Evolutionary conservation across 2,329 filamentous ascomycete species (phyloP).

Genomic region (Didymella pinodella): DNA sequence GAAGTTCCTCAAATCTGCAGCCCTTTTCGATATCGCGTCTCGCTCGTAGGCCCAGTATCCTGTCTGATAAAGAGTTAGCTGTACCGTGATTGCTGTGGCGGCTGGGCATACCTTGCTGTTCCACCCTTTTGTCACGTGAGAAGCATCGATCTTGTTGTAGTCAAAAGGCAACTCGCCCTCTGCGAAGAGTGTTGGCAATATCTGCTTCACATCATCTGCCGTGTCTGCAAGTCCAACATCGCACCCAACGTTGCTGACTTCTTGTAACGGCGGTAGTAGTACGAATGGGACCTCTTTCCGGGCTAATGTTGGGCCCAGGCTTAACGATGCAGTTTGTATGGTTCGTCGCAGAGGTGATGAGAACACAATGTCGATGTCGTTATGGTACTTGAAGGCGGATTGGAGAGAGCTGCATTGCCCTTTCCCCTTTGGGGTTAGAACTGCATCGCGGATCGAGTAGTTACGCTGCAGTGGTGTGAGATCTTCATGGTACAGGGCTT

Average conservation of each 20-base stretch:
- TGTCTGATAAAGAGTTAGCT: conserved; percentile 26
- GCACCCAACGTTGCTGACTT: conserved; percentile 76
- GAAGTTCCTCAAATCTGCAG: conserved; percentile 39
- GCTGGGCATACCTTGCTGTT: conserved; percentile 65
- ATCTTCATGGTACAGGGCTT: not conserved
- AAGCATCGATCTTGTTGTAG: conserved; percentile 64
- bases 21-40: conserved; percentile 40
- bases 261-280: conserved; percentile 78
- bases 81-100: not conserved
- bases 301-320: conserved; percentile 65
- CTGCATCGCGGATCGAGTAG: conserved; percentile 77
- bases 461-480: conserved; percentile 66
- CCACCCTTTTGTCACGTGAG: conserved; percentile 71
- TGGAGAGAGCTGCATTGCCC: conserved; percentile 74
- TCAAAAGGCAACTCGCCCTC: conserved; percentile 67
- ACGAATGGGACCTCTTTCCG: conserved; percentile 58
- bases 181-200: conserved; percentile 43
- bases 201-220: conserved; percentile 57
- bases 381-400: conserved; percentile 67
- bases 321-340: conserved; percentile 76
- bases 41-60: conserved; percentile 45
- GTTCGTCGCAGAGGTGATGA: conserved; percentile 84
- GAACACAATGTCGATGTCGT: conserved; percentile 70
- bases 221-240: conserved; percentile 68
- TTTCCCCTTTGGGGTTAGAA: conserved; percentile 77